phyloP scores from a whole-genome alignment of 345 rosid species.

The Hibiscus syriacus region DNA sequence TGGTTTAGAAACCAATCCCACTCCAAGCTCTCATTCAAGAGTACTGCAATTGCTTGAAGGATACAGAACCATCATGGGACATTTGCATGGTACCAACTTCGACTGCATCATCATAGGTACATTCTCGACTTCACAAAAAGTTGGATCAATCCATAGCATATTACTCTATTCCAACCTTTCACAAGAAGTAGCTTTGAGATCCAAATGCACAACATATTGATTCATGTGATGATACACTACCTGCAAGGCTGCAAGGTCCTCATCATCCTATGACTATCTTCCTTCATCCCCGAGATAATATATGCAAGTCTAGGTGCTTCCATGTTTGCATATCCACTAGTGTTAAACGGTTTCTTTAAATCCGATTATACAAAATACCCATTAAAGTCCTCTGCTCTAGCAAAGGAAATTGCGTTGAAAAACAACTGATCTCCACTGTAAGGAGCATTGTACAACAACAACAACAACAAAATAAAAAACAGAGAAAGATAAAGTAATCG shows the following conservation, averaged over 20 bases:
- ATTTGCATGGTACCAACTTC: background rate
- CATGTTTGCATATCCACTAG: constrained; percentile 11
- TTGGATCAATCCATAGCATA: background rate
- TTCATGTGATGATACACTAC: constrained; percentile 18
- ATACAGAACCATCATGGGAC: background rate
- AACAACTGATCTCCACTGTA: constrained; percentile 38
- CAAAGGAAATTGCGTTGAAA: constrained; percentile 35
- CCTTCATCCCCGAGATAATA: constrained; percentile 87
- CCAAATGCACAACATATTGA: background rate
- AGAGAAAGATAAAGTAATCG: constrained; percentile 50
- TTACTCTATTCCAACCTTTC: background rate
- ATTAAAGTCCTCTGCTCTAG: constrained; percentile 40
- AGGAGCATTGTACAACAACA: constrained; percentile 33
- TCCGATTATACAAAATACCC: constrained; percentile 71
- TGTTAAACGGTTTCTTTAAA: constrained; percentile 30
- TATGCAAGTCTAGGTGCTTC: constrained; percentile 80
- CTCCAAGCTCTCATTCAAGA: background rate
- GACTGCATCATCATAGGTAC: background rate
- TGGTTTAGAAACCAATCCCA: background rate
- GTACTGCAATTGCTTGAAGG: background rate
- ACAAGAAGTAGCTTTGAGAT: background rate
- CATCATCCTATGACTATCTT: constrained; percentile 84
- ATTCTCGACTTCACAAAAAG: background rate
- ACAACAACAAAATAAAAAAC: too few species aligned
- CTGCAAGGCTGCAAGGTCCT: constrained; percentile 88